Base-by-base conservation (phyloP, 1,139 yeast genomes). In the Taiozyma sp. region DNA sequence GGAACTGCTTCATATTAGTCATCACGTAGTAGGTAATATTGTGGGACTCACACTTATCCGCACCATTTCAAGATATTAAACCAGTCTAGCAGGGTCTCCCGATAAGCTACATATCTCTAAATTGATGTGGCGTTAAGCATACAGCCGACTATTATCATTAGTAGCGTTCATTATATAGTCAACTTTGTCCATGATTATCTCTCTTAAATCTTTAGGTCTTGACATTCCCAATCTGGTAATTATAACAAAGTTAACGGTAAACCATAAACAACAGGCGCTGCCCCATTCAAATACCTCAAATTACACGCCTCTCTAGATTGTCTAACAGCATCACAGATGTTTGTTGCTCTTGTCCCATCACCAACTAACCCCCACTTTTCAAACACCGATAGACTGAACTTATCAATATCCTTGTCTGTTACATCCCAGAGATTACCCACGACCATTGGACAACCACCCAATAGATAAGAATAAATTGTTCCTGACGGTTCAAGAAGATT, bases 341-440 rank as follows among this genome's bases (percentile, higher is more conserved):
- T 69, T 46, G 51, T 54, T 24, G 56, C 52, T 2, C 48, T 53
- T 16, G 44, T 39, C 23, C 48, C 50, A 13, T 51, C 54, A 16
- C 57, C 60, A 16, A 75, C 64, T 29, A 85, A 68, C 0, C 92
- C 91, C 82, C 91, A 83, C 52, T 74, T 71, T 13, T 77, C 76
- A 58, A 90, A 76, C 41, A 87, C 67, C 1, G 79, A 70, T 13
- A 75, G 55, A 45, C 91, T 86, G 61, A 91, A 90, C 59, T 75
- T 77, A 67, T 93, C 98, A 50, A 91, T 89, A 65, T 93, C 99
- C 61, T 88, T 91, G 67, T 93, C 99, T 0, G 98, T 93, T 6
- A 93, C 98, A 68, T 91, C 97, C 99, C 99, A 93, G 57, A 93
- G 70, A 63, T 90, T 91, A 0, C 90, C 97, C 43, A 93, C 70